Evolutionary conservation across 2,329 filamentous ascomycete species (phyloP), one percentile per base, ranked within the genome.

Genomic region (Fusarium sp.): DNA sequence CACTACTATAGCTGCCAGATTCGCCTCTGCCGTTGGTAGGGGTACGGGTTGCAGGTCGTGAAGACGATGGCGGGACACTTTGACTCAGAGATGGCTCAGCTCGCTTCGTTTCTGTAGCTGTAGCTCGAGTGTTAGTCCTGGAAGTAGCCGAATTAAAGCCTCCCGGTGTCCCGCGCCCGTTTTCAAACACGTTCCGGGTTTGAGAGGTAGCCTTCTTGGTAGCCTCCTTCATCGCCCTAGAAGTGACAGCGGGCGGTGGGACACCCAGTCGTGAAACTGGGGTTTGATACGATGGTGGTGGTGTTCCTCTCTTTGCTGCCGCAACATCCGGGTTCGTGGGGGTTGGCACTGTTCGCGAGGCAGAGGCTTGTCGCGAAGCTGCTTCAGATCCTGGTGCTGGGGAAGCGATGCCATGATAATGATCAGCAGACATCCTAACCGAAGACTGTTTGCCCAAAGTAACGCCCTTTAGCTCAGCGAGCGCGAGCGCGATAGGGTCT

Each of bases 191-290:
- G 75, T 87, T 94, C 43, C 93, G 88, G 4, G 93, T 93, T 79
- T 98, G 92, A 45, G 90, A 89, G 22, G 92, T 89, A 75, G 95
- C 98, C 79, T 94, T 94, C 74, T 97, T 92, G 0, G 94, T 96
- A 6, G 95, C 93, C 79, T 97, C 93, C 76, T 97, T 93, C 97
- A 99, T 99, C 48, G 96, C 93, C 68, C 92, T 93, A 6, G 94
- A 92, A 1, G 97, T 99, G 64, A 97, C 94, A 2, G 96, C 96
- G 3, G 95, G 94, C 61, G 95, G 91, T 3, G 96, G 97, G 14
- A 95, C 92, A 55, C 94, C 96, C 6, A 98, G 86, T 61, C 93
- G 88, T 76, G 92, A 93, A 45, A 94, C 87, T 50, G 91, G 88
- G 2, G 68, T 74, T 46, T 76, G 76, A 46, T 98, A 98, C 0